These are phyloP conservation scores for Aspergillus leporis DNA, from an alignment of 495 filamentous ascomycete genomes.

Conservation along the genomic window DNA sequence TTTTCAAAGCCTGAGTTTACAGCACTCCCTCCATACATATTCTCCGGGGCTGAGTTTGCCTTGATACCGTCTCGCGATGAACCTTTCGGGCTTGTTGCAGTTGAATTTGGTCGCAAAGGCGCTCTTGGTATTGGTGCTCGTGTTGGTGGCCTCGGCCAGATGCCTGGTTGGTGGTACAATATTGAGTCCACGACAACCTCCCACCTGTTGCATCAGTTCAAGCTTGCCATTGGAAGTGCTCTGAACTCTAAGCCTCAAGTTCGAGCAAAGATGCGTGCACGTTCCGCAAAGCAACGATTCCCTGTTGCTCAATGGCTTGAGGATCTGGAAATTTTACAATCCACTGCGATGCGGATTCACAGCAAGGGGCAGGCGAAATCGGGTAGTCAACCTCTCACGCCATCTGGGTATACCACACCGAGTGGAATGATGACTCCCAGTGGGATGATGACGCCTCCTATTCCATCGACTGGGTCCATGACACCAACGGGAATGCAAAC, in stretches of 20 bases:
- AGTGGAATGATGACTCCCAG: conserved; percentile 42
- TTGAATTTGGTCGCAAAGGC: conserved; percentile 78
- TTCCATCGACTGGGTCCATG: conserved; percentile 32
- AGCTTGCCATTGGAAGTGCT: conserved; percentile 64
- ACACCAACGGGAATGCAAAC: conserved; percentile 48
- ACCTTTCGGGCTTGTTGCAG: conserved; percentile 79
- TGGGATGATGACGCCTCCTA: conserved; percentile 41
- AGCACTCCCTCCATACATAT: conserved; percentile 70
- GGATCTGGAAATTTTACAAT: conserved; percentile 61
- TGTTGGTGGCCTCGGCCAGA: conserved; percentile 69
- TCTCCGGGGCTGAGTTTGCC: conserved; percentile 77
- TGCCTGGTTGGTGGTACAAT: conserved; percentile 77
- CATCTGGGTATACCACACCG: conserved; percentile 42
- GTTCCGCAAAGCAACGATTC: conserved; percentile 76
- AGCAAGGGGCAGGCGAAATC: conserved; percentile 40
- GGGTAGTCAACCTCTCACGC: conserved; percentile 30
- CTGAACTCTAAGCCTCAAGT: conserved; percentile 59
- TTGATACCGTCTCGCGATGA: conserved; percentile 79
- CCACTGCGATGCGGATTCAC: conserved; percentile 53
- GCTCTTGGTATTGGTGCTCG: conserved; percentile 72
- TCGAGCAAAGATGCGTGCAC: conserved; percentile 69
- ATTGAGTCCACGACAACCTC: conserved; percentile 69
- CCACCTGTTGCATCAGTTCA: conserved; percentile 73
- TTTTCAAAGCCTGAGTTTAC: conserved; percentile 79
- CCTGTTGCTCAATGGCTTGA: conserved; percentile 70